Evolutionary conservation across 345 rosid species (phyloP).

Genomic region (Salix udensis): DNA sequence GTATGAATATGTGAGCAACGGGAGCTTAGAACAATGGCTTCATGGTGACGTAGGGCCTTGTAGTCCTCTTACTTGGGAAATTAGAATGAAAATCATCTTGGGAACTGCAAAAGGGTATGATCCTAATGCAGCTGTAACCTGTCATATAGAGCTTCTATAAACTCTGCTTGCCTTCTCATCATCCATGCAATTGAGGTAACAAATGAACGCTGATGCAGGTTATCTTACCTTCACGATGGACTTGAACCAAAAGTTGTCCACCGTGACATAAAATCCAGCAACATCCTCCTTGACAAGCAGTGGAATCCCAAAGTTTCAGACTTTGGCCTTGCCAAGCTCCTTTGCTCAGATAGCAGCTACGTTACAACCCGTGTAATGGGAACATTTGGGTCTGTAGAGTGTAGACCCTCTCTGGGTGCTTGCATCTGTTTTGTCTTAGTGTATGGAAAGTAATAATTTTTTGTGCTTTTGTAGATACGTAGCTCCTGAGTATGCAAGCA

Average conservation of each 20-base stretch:
- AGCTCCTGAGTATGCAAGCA: conserved; percentile 94
- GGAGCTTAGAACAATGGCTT: conserved; percentile 38
- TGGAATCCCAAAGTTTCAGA: conserved; percentile 95
- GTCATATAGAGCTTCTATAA: not conserved
- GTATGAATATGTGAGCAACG: conserved; percentile 78
- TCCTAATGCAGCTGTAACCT: not conserved
- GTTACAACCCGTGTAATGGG: conserved; percentile 97
- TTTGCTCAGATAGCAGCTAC: conserved; percentile 66
- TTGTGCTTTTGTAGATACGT: conserved; percentile 56
- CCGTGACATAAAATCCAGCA: conserved; percentile 84
- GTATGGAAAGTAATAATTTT: not conserved
- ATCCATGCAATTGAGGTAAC: not conserved
- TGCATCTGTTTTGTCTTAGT: not conserved
- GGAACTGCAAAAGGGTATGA: conserved; percentile 84
- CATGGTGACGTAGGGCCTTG: conserved; percentile 32
- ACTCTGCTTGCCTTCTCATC: not conserved
- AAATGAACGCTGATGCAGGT: conserved; percentile 31
- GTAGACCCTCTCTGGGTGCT: conserved; percentile 17
- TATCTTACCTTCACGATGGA: conserved; percentile 88
- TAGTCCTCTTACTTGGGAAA: conserved; percentile 34
- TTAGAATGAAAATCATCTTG: conserved; percentile 32
- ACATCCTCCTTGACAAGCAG: conserved; percentile 79
- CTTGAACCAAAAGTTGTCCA: conserved; percentile 96
- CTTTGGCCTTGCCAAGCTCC: conserved; percentile 91
- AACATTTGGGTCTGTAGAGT: conserved; percentile 72